phyloP scores from a whole-genome alignment of 257 asterid species.

The Salvia splendens region DNA sequence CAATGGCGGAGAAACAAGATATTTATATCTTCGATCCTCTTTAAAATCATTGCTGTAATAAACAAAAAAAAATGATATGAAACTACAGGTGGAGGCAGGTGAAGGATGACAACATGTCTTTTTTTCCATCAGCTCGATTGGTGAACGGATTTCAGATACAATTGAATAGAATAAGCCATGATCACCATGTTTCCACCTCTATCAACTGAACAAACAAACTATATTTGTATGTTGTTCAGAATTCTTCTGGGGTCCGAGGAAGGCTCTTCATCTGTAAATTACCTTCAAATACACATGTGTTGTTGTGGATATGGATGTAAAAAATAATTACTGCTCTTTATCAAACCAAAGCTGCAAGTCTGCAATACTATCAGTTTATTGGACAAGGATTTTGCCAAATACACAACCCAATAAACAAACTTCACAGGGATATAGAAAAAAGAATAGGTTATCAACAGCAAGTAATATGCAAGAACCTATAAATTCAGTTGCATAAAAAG shows the following conservation, averaged over 20 bases:
- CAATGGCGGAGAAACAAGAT: not conserved
- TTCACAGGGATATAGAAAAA: not conserved
- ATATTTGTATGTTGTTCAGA: not conserved
- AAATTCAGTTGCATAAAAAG: not conserved
- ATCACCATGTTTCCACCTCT: slow-evolving; percentile 5
- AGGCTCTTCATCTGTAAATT: slow-evolving; percentile 33
- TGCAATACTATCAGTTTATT: not conserved
- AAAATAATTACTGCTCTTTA: slow-evolving; percentile 12
- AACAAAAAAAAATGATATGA: not conserved
- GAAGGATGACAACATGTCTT: slow-evolving; percentile 80
- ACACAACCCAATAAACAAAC: slow-evolving; percentile 6
- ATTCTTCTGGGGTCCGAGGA: slow-evolving; percentile 21
- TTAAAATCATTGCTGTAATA: not conserved
- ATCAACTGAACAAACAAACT: slow-evolving; percentile 9
- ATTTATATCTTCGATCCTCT: not conserved
- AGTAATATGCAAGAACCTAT: slow-evolving; percentile 1
- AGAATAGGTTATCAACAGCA: not conserved
- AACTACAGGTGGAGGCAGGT: slow-evolving; percentile 74
- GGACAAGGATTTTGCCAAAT: not conserved
- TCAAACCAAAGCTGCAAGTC: not conserved
- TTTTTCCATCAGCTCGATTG: slow-evolving; percentile 91
- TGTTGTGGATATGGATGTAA: slow-evolving; percentile 21
- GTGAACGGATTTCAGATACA: slow-evolving; percentile 84
- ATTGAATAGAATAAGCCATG: slow-evolving; percentile 37
- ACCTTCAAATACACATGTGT: slow-evolving; percentile 21